A percentile compares a stretch with the other conserved stretches of the same genome.
These are phyloP conservation scores for Paraleonurus japonicus DNA, from an alignment of 257 asterid species.

Conservation along the genomic window DNA sequence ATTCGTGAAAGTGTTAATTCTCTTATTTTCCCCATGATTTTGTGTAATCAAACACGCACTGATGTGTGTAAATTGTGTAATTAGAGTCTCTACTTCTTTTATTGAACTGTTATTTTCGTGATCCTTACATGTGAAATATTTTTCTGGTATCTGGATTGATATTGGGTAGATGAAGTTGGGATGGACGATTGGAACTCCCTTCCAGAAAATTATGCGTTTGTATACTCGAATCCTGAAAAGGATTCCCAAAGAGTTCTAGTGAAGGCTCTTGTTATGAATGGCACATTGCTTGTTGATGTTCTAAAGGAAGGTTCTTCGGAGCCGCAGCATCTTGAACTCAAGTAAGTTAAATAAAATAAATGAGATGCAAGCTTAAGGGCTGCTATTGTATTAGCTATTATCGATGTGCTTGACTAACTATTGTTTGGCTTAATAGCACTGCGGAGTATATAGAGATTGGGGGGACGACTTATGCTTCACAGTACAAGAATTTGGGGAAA, in stretches of 20 bases:
- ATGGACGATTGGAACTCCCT: constrained; percentile 66
- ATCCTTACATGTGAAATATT: not conserved
- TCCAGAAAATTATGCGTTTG: constrained; percentile 62
- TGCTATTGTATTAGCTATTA: not conserved
- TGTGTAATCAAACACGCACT: not conserved
- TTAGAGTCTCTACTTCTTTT: not conserved
- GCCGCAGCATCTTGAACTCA: constrained; percentile 56
- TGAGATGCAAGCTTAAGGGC: not conserved
- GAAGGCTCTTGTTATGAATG: constrained; percentile 71
- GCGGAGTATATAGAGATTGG: constrained; percentile 48
- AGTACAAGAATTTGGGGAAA: constrained; percentile 68
- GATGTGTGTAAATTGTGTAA: not conserved
- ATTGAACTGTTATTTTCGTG: not conserved
- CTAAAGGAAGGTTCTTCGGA: constrained; percentile 59
- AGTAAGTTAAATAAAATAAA: constrained; percentile 36
- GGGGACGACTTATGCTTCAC: constrained; percentile 46
- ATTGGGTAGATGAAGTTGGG: constrained; percentile 67
- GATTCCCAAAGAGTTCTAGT: constrained; percentile 61
- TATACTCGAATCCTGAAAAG: constrained; percentile 61
- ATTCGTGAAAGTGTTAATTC: not conserved
- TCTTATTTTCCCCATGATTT: not conserved
- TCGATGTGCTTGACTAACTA: not conserved
- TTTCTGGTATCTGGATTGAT: constrained; percentile 4
- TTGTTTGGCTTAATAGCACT: constrained; percentile 35
- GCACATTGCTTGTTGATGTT: constrained; percentile 62